phyloP scores from a whole-genome alignment of 371 early-diverging fungal genomes.

The Nematocida sp. region DNA sequence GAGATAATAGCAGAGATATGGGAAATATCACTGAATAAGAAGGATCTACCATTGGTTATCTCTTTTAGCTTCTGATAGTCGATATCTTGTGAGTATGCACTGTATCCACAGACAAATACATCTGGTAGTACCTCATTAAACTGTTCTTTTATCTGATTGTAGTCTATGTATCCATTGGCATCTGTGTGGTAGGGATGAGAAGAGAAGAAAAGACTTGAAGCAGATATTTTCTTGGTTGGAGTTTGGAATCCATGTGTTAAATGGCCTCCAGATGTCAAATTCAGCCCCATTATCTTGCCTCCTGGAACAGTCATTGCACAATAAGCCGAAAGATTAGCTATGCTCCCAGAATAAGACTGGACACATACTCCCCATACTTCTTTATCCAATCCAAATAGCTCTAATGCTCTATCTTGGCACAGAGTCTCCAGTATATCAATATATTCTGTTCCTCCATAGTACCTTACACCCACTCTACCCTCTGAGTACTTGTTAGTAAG shows the following conservation, averaged over 20 bases:
- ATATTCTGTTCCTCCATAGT: constrained; percentile 96
- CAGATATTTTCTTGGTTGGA: constrained; percentile 87
- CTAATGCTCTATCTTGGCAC: constrained; percentile 78
- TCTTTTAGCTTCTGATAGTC: constrained; percentile 69
- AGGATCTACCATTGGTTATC: constrained; percentile 73
- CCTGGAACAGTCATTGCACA: constrained; percentile 85
- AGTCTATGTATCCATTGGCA: constrained; percentile 80
- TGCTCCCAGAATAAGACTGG: constrained; percentile 82
- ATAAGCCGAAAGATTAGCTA: constrained; percentile 93
- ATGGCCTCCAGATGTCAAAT: constrained; percentile 95
- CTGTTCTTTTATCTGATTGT: constrained; percentile 75
- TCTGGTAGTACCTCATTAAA: constrained; percentile 85
- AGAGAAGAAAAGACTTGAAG: constrained; percentile 88
- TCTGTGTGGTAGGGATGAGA: constrained; percentile 87
- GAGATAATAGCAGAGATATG: constrained; percentile 72
- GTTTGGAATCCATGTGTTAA: constrained; percentile 97
- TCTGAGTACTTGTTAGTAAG: constrained; percentile 99
- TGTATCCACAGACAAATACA: constrained; percentile 90
- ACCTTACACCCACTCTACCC: constrained; percentile 74
- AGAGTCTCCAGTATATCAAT: constrained; percentile 87
- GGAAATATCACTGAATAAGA: constrained; percentile 92
- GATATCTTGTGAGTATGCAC: constrained; percentile 85
- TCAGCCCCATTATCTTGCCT: constrained; percentile 95
- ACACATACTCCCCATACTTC: constrained; percentile 95
- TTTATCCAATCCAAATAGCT: constrained; percentile 77